Percentiles rank a stretch among this genome's conserved stretches.
Evolutionary conservation across 805 yeast species (phyloP).

Genomic region (Hanseniaspora thailandica): DNA sequence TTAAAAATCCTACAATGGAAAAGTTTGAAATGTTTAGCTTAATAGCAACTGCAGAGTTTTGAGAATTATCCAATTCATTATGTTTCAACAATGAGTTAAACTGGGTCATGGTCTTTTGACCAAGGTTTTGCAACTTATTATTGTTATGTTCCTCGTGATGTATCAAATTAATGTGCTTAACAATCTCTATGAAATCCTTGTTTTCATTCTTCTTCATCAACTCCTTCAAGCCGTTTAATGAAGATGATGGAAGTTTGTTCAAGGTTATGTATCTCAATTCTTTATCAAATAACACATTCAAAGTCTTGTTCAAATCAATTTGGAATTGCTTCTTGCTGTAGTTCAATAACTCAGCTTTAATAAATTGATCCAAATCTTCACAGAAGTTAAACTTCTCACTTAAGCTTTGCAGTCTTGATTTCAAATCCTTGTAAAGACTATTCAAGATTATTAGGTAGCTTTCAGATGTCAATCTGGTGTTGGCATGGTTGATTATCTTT

Average conservation of each 20-base stretch:
- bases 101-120: constrained; percentile 5
- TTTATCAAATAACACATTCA: not conserved
- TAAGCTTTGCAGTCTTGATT: not conserved
- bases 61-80: not conserved
- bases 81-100: constrained; percentile 9
- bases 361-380: not conserved
- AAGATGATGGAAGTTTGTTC: constrained; percentile 3
- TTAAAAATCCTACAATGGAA: not conserved
- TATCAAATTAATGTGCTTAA: constrained; percentile 16
- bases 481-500: not conserved
- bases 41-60: not conserved
- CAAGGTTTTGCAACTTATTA: constrained; percentile 5
- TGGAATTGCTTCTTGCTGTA: constrained; percentile 3
- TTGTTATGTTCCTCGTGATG: not conserved
- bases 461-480: not conserved
- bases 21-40: not conserved
- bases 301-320: constrained; percentile 1
- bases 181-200: constrained; percentile 20
- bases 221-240: constrained; percentile 20
- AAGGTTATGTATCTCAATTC: not conserved
- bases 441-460: not conserved
- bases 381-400: not conserved
- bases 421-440: not conserved
- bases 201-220: constrained; percentile 22
- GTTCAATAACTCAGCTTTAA: not conserved